Evolutionary conservation across 169 alveolate species (phyloP).

Genomic region (Condylostoma magnum): DNA sequence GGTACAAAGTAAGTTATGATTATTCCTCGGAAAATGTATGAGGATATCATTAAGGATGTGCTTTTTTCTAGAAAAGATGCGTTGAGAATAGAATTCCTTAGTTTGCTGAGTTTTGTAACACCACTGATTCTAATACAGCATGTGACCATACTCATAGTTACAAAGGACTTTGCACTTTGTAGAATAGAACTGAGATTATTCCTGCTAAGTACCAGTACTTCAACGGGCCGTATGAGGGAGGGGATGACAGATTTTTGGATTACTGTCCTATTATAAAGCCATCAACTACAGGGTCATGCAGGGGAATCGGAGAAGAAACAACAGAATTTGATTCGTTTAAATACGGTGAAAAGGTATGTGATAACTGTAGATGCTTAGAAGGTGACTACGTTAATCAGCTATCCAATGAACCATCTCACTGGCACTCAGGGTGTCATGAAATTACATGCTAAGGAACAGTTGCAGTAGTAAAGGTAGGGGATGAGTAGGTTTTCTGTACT

Average conservation of each 20-base stretch:
- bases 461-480: constrained; percentile 16
- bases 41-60: constrained; percentile 59
- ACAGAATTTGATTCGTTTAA: neutral
- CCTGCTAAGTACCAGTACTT: constrained; percentile 29
- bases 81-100: neutral
- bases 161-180: constrained; percentile 17
- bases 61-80: constrained; percentile 39
- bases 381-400: neutral
- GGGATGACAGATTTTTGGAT: neutral
- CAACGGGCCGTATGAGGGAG: neutral
- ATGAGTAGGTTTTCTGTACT: neutral
- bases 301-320: neutral
- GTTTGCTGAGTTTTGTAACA: neutral
- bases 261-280: neutral
- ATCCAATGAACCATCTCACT: neutral
- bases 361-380: constrained; percentile 10
- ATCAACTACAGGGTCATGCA: neutral
- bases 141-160: constrained; percentile 17
- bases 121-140: too few species aligned
- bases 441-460: constrained; percentile 11
- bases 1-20: constrained; percentile 48
- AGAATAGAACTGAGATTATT: neutral
- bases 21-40: constrained; percentile 37
- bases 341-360: constrained; percentile 3
- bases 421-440: constrained; percentile 27